Evolutionary conservation across 2,329 filamentous ascomycete species (phyloP).

Genomic region (Hansfordia pulvinata): DNA sequence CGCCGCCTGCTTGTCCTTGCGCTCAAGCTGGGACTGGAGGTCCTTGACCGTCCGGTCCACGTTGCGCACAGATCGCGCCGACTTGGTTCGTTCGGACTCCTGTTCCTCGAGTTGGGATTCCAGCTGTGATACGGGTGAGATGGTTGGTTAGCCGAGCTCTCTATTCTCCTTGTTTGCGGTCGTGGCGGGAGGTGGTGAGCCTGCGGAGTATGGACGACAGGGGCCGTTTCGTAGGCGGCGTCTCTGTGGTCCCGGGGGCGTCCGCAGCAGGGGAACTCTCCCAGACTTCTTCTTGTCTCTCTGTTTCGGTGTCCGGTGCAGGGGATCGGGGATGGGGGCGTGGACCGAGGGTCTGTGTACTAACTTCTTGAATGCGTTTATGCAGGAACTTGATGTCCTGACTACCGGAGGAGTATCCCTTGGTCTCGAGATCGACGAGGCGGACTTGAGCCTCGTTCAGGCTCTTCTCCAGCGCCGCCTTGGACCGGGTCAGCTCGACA

Average conservation of each 20-base stretch:
- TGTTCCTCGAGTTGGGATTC: slow-evolving; percentile 78
- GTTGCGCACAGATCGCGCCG: slow-evolving; percentile 78
- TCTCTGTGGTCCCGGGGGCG: no score
- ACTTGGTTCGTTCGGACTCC: slow-evolving; percentile 63
- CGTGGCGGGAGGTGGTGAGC: slow-evolving; percentile 7
- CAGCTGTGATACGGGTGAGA: slow-evolving; percentile 49
- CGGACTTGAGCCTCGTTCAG: slow-evolving; percentile 83
- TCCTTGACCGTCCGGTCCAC: slow-evolving; percentile 91
- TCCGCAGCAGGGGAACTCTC: no score
- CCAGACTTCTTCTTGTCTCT: slow-evolving; percentile 1
- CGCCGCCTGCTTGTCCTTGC: slow-evolving; percentile 75
- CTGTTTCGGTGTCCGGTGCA: slow-evolving; percentile 3
- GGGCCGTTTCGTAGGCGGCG: slow-evolving; percentile 8
- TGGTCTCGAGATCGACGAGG: slow-evolving; percentile 89
- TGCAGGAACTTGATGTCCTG: slow-evolving; percentile 93
- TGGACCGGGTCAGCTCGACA: slow-evolving; percentile 75
- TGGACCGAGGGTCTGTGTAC: slow-evolving; percentile 14
- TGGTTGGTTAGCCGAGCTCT: slow-evolving; percentile 13
- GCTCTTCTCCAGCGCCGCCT: slow-evolving; percentile 76
- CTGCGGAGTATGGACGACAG: slow-evolving; percentile 9
- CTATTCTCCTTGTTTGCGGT: slow-evolving; percentile 1
- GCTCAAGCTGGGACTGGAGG: slow-evolving; percentile 80
- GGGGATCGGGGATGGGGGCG: slow-evolving; percentile 4
- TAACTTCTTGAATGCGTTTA: slow-evolving; percentile 88
- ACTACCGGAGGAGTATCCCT: slow-evolving; percentile 87